These are phyloP conservation scores for Lipomyces kockii DNA, from an alignment of 805 yeast genomes.

Conservation along the genomic window DNA sequence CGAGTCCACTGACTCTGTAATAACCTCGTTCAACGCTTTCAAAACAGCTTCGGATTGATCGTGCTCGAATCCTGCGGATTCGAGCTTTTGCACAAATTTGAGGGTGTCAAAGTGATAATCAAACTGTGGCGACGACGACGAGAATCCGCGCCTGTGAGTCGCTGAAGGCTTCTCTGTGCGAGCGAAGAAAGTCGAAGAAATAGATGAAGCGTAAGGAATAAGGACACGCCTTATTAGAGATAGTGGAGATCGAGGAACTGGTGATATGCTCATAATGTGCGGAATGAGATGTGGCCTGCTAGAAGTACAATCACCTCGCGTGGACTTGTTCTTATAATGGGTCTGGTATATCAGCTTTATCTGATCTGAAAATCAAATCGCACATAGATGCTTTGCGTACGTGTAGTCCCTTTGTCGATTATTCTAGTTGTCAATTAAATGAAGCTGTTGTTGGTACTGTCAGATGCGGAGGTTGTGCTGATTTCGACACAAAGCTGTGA, in stretches of 20 bases:
- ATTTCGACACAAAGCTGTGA: no score
- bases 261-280: not conserved
- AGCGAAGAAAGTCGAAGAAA: not conserved
- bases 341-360: no score
- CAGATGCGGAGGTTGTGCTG: no score
- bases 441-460: no score
- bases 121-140: not conserved
- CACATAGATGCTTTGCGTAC: no score
- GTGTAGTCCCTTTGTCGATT: no score
- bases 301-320: not conserved
- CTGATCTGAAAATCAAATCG: no score
- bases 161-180: not conserved
- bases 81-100: slow-evolving; percentile 67
- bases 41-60: slow-evolving; percentile 83
- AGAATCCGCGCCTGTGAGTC: not conserved
- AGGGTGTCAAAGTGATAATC: slow-evolving; percentile 71
- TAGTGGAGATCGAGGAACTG: not conserved
- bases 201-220: not conserved
- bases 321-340: no score
- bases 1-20: slow-evolving; percentile 77
- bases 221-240: not conserved
- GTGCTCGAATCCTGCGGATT: slow-evolving; percentile 70
- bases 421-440: no score
- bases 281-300: not conserved
- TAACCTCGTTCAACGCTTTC: slow-evolving; percentile 68